Base-by-base conservation (phyloP, 495 filamentous ascomycete species). In the Thozetella sp. region DNA sequence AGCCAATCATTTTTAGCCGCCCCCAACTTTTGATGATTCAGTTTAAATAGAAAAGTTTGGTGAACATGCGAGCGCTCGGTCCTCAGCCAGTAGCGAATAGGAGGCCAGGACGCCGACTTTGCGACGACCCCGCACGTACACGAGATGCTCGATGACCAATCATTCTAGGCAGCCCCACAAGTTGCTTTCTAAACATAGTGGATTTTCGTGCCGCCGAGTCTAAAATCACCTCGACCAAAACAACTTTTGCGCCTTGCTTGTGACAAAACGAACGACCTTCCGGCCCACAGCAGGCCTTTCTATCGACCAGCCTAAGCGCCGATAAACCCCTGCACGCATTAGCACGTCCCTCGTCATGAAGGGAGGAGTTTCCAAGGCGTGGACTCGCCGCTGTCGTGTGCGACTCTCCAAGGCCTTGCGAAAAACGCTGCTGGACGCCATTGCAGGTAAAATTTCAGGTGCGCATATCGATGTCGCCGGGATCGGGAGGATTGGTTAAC, bases 281-380 rank as follows among this genome's bases (percentile, higher is more conserved):
- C 53, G 58, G 58, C 53, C 50, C 53, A 22, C 52, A 60, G 52
- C 40, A 55, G 58, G 57, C 57, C 57, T 54, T 59, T 59, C 51
- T 54, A 22, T 61, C 54, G 59, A 55, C 59, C 59, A 58, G 59
- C 54, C 55, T 62, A 56, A 58, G 51, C 48, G 22, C 45, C 30
- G 60, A 59, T 62, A 58, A 50, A 58, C 20, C 40, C 56, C 56
- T 37, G 13, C 34, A 51, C 60, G 26, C 37, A 30, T 53, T 46
- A 57, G 55, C 43, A 34, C 59, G 55, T 61, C 54, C 45, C 22
- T 45, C 46, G 46, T 45, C 54, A 64, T 64, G 62, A 58, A 61
- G 25, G n/a, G n/a, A n/a, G 58, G 58, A 64, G 6, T 57, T 64
- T 20, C 62, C 53, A 61, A 62, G 54, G 40, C 54, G 45, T 46